A percentile compares a stretch with the other conserved stretches of the same genome.
These are phyloP conservation scores for Entomortierella parvispora DNA, from an alignment of 192 early-diverging fungal species.

Conservation along the genomic window DNA sequence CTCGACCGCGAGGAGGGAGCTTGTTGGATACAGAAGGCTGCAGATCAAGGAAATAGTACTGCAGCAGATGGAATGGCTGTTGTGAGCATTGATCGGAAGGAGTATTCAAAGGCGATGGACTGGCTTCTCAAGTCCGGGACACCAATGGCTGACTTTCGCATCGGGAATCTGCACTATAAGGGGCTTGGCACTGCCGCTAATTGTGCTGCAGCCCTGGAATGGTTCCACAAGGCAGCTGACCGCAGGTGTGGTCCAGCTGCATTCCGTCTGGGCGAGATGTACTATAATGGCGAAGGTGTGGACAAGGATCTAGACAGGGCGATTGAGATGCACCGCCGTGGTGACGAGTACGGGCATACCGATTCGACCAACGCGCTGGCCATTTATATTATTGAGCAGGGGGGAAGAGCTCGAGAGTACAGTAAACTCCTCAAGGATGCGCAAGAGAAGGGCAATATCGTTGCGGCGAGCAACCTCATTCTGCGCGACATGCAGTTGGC, in stretches of 20 bases:
- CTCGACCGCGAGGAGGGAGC: slow-evolving; percentile 2
- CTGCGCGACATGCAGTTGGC: slow-evolving; percentile 8
- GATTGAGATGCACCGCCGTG: not conserved
- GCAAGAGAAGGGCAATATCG: not conserved
- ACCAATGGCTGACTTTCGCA: not conserved
- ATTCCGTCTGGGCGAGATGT: not conserved
- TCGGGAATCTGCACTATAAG: not conserved
- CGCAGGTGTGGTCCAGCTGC: not conserved
- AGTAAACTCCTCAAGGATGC: not conserved
- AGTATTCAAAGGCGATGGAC: not conserved
- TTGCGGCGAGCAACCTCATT: not conserved
- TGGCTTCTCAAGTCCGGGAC: not conserved
- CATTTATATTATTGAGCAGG: not conserved
- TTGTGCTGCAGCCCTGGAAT: not conserved
- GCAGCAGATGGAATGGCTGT: not conserved
- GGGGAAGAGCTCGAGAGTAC: no score
- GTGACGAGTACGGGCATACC: not conserved
- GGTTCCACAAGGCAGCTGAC: slow-evolving; percentile 2
- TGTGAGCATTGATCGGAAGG: not conserved
- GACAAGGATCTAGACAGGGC: not conserved
- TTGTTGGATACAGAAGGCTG: slow-evolving; percentile 9
- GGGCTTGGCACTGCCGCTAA: not conserved
- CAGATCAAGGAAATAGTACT: slow-evolving; percentile 5
- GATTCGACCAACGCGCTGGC: not conserved
- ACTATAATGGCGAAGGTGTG: not conserved